These are phyloP conservation scores for Fagus crenata DNA, from an alignment of 306 rosid genomes.

Conservation along the genomic window DNA sequence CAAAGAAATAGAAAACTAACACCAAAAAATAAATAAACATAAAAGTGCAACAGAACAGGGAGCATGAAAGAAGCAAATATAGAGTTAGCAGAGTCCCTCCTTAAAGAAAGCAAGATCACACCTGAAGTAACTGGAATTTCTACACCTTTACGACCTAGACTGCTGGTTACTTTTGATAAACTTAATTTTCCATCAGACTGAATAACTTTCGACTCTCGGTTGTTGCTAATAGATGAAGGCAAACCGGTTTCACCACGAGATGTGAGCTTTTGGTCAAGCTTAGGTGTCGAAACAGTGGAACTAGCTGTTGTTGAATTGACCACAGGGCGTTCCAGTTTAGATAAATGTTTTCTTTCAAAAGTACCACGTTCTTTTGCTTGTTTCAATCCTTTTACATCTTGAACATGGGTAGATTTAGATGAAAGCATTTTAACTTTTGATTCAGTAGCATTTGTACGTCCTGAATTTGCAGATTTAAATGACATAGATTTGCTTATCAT, in stretches of 20 bases:
- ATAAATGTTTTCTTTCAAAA: conserved; percentile 56
- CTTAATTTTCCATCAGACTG: conserved; percentile 59
- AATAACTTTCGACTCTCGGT: conserved; percentile 49
- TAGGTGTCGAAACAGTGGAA: conserved; percentile 51
- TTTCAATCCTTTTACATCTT: conserved; percentile 62
- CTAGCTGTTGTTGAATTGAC: conserved; percentile 47
- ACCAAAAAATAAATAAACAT: background rate
- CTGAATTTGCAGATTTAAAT: conserved; percentile 52
- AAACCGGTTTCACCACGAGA: conserved; percentile 55
- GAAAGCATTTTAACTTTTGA: conserved; percentile 74
- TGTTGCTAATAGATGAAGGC: conserved; percentile 44
- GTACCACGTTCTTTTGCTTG: conserved; percentile 57
- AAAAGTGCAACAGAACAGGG: background rate
- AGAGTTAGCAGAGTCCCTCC: conserved; percentile 11
- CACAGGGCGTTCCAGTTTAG: conserved; percentile 61
- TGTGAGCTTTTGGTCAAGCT: conserved; percentile 59
- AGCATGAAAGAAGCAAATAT: conserved; percentile 22
- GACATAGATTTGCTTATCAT: conserved; percentile 63
- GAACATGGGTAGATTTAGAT: conserved; percentile 41
- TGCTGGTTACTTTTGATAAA: conserved; percentile 48
- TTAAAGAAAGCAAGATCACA: conserved; percentile 31
- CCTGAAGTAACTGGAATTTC: conserved; percentile 65
- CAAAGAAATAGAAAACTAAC: conserved; percentile 18
- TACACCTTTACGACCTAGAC: conserved; percentile 45
- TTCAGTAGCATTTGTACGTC: conserved; percentile 52